Evolutionary conservation across 2,329 filamentous ascomycete species (phyloP).

Genomic region (Cryoendolithus antarcticus): DNA sequence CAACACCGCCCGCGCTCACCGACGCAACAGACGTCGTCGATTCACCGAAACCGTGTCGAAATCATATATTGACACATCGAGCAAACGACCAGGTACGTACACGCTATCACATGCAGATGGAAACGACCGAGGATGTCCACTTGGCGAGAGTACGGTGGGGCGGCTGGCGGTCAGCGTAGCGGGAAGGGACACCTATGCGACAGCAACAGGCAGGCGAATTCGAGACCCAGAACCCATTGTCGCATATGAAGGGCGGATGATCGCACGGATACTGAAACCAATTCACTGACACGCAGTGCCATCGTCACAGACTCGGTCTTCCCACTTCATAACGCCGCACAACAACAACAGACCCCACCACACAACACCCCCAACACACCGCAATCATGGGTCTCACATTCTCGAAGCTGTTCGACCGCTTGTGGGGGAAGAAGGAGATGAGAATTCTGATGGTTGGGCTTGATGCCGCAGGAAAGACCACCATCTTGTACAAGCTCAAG

Average conservation of each 20-base stretch:
- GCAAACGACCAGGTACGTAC: too few species aligned
- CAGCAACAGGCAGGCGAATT: conserved; percentile 6
- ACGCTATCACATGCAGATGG: too few species aligned
- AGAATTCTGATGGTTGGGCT: conserved; percentile 94
- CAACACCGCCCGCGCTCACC: too few species aligned
- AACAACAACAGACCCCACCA: not conserved
- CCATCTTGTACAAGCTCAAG: conserved; percentile 98
- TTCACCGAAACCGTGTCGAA: too few species aligned
- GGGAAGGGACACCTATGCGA: conserved; percentile 6
- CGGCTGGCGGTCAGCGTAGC: too few species aligned
- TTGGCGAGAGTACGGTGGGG: too few species aligned
- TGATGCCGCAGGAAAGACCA: conserved; percentile 97
- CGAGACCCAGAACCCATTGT: not conserved
- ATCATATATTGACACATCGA: too few species aligned
- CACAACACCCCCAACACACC: conserved; percentile 23
- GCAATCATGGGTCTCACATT: conserved; percentile 83
- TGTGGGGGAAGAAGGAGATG: conserved; percentile 99
- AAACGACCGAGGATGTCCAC: too few species aligned
- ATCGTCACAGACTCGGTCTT: conserved; percentile 4
- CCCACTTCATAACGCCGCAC: not conserved
- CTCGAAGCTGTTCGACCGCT: conserved; percentile 95
- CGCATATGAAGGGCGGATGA: conserved; percentile 2
- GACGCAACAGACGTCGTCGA: too few species aligned
- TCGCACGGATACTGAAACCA: not conserved
- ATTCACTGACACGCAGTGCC: conserved; percentile 2